phyloP scores from a whole-genome alignment of 2,329 filamentous ascomycete species.

The Talaromyces pinophilus region DNA sequence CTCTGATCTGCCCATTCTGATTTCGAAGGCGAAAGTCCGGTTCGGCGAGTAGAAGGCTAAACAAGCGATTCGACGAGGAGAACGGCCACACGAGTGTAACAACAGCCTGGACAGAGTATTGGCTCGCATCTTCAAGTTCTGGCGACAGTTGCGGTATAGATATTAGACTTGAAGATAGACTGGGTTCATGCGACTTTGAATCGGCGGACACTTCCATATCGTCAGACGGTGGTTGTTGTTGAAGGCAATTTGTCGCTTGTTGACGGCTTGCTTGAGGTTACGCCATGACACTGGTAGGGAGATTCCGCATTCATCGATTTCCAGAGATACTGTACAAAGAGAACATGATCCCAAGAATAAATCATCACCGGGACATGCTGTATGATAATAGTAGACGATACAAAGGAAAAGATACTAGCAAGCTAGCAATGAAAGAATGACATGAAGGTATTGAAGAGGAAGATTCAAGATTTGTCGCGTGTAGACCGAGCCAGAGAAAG shows the following conservation, averaged over 20 bases:
- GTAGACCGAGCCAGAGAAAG: not conserved
- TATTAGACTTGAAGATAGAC: constrained; percentile 31
- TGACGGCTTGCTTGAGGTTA: constrained; percentile 17
- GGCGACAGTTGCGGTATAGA: constrained; percentile 48
- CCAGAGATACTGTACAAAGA: not conserved
- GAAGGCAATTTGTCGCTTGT: constrained; percentile 6
- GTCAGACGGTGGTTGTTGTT: constrained; percentile 7
- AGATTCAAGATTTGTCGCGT: not conserved
- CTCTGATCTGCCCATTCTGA: constrained; percentile 75
- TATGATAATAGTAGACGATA: not conserved
- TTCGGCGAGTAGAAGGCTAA: constrained; percentile 81
- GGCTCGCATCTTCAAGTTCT: constrained; percentile 29
- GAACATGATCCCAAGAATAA: not conserved
- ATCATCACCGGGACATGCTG: not conserved
- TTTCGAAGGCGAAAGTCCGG: constrained; percentile 78
- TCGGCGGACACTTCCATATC: constrained; percentile 35
- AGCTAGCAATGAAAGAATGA: constrained; percentile 1
- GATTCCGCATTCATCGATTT: constrained; percentile 18
- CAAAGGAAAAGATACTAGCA: not conserved
- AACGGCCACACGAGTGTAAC: constrained; percentile 92
- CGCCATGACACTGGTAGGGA: constrained; percentile 13
- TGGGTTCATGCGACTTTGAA: constrained; percentile 29
- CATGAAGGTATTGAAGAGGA: not conserved
- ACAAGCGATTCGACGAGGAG: constrained; percentile 70
- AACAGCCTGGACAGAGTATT: constrained; percentile 61